A percentile compares a stretch with the other conserved stretches of the same genome.
phyloP scores from a whole-genome alignment of 1,139 yeast species.

The Pichia sp. region DNA sequence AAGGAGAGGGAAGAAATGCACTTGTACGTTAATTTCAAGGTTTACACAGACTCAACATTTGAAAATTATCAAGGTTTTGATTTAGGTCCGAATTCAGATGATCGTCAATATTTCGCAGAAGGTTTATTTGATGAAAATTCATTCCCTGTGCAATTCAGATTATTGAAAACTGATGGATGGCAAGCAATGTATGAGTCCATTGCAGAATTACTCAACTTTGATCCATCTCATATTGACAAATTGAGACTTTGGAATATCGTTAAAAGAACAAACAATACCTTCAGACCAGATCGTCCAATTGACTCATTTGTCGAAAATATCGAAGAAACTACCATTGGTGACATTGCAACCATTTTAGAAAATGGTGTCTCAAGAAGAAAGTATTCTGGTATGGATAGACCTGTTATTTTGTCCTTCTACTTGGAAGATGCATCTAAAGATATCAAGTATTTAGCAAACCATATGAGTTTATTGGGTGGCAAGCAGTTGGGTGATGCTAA shows the following conservation, averaged over 20 bases:
- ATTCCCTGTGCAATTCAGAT: constrained; percentile 50
- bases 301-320: constrained; percentile 33
- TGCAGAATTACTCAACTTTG: constrained; percentile 44
- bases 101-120: constrained; percentile 45
- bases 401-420: constrained; percentile 24
- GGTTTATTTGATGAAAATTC: constrained; percentile 46
- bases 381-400: constrained; percentile 16
- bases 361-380: constrained; percentile 15
- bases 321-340: constrained; percentile 29
- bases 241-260: constrained; percentile 66
- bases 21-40: constrained; percentile 59
- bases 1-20: constrained; percentile 75
- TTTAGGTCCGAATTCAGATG: constrained; percentile 59
- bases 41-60: constrained; percentile 51
- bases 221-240: constrained; percentile 30
- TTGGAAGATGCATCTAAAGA: constrained; percentile 27
- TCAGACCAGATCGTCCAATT: constrained; percentile 59
- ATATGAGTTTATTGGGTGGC: background rate
- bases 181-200: constrained; percentile 44
- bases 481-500: background rate
- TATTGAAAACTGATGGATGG: constrained; percentile 54
- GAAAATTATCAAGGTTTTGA: constrained; percentile 72
- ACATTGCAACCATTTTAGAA: constrained; percentile 25
- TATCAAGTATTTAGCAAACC: constrained; percentile 16
- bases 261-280: constrained; percentile 72